Percentiles rank a stretch among this genome's conserved stretches.
Evolutionary conservation across 805 yeast species (phyloP).

Genomic region (Candida ponderosae): DNA sequence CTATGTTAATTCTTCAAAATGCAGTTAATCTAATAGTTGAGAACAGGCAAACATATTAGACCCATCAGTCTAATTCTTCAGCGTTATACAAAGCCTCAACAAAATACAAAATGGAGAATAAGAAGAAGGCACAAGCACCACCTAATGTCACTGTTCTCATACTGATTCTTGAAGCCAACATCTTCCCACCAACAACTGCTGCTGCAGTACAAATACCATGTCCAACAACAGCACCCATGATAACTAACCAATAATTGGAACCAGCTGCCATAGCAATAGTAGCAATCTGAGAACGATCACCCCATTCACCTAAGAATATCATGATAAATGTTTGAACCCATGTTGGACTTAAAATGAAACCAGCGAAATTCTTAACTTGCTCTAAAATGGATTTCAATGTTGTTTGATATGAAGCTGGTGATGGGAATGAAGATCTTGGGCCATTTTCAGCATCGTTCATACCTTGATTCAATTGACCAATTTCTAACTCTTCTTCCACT

Average conservation of each 20-base stretch:
- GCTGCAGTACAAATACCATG: constrained; percentile 81
- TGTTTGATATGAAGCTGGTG: not conserved
- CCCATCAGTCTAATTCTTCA: constrained; percentile 2
- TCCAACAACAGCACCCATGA: constrained; percentile 83
- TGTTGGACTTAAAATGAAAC: constrained; percentile 69
- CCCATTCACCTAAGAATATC: constrained; percentile 99
- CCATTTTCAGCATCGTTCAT: constrained; percentile 49
- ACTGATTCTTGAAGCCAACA: constrained; percentile 81
- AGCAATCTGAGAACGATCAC: constrained; percentile 96
- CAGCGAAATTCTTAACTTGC: constrained; percentile 47
- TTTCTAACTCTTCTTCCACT: constrained; percentile 87
- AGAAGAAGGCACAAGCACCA: constrained; percentile 80
- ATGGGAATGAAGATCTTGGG: constrained; percentile 1
- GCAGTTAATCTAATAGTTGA: no score
- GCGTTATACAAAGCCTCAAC: constrained; percentile 46
- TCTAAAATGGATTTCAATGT: constrained; percentile 8
- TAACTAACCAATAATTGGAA: constrained; percentile 81
- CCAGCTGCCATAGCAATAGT: constrained; percentile 99
- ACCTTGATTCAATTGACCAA: constrained; percentile 43
- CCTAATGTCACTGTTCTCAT: constrained; percentile 89
- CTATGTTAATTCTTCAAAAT: no score
- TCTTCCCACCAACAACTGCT: constrained; percentile 92
- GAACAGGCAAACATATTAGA: no score
- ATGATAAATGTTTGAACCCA: constrained; percentile 93
- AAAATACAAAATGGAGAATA: constrained; percentile 76